phyloP scores from a whole-genome alignment of 2,329 filamentous ascomycete species.

The Exserohilum turcica region DNA sequence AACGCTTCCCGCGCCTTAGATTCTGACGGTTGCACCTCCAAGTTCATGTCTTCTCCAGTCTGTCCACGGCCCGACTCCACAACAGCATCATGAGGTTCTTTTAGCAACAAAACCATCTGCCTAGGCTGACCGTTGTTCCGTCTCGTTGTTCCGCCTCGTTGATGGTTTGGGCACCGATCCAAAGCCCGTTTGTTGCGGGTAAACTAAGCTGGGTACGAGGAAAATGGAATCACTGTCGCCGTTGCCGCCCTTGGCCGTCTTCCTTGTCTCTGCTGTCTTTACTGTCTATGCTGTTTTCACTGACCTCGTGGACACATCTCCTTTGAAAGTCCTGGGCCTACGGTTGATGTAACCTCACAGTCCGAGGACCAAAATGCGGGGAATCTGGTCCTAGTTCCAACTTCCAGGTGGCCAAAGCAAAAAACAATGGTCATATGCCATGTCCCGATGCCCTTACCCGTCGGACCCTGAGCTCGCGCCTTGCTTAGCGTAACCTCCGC shows the following conservation, averaged over 20 bases:
- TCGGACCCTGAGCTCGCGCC: neutral
- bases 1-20: neutral
- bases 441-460: neutral
- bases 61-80: neutral
- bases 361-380: neutral
- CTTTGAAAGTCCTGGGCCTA: neutral
- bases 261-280: neutral
- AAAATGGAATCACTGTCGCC: neutral
- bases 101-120: neutral
- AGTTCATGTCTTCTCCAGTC: conserved; percentile 3
- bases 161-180: neutral
- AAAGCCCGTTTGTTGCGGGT: neutral
- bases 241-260: neutral
- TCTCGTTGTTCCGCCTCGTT: neutral
- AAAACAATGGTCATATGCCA: conserved; percentile 7
- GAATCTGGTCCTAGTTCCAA: neutral
- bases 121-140: neutral
- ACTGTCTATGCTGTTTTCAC: neutral
- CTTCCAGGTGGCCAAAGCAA: neutral
- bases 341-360: neutral
- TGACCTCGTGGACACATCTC: neutral
- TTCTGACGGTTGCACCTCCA: neutral
- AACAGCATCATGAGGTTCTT: neutral
- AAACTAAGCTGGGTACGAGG: neutral
- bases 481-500: neutral